phyloP scores from a whole-genome alignment of 257 asterid species.

The Capsicum chinense region DNA sequence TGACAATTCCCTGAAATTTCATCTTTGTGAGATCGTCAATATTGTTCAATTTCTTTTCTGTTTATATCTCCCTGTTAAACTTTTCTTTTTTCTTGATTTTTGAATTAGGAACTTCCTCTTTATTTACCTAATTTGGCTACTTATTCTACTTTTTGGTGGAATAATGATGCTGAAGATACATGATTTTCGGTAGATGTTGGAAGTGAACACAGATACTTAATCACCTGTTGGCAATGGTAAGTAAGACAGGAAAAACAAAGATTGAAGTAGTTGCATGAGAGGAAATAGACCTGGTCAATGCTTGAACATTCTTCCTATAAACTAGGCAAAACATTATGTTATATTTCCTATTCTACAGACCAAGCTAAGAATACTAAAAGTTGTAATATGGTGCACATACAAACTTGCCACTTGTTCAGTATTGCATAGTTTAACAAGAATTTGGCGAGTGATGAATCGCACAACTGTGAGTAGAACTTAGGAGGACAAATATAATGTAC shows the following conservation, averaged over 20 bases:
- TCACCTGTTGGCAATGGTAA: not conserved
- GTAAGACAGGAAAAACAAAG: not conserved
- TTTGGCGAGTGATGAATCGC: not conserved
- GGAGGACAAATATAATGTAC: not conserved
- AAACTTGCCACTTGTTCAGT: not conserved
- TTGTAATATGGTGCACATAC: not conserved
- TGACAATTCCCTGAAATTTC: not conserved
- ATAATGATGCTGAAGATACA: not conserved
- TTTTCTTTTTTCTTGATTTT: not conserved
- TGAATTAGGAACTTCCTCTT: not conserved
- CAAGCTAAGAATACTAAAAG: not conserved
- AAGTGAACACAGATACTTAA: slow-evolving; percentile 3
- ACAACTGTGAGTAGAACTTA: not conserved
- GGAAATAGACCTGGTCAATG: not conserved
- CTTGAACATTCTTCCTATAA: not conserved
- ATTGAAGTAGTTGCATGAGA: not conserved
- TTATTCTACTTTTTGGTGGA: not conserved
- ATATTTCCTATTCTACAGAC: not conserved
- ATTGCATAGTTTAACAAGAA: slow-evolving; percentile 11
- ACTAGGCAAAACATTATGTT: not conserved
- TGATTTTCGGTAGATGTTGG: not conserved
- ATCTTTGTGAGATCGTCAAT: not conserved
- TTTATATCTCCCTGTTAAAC: not conserved
- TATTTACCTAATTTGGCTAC: slow-evolving; percentile 16
- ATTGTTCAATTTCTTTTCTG: not conserved